Conservation (phyloP, 2,329 filamentous ascomycete species). For the Monilinia aucupariae region DNA sequence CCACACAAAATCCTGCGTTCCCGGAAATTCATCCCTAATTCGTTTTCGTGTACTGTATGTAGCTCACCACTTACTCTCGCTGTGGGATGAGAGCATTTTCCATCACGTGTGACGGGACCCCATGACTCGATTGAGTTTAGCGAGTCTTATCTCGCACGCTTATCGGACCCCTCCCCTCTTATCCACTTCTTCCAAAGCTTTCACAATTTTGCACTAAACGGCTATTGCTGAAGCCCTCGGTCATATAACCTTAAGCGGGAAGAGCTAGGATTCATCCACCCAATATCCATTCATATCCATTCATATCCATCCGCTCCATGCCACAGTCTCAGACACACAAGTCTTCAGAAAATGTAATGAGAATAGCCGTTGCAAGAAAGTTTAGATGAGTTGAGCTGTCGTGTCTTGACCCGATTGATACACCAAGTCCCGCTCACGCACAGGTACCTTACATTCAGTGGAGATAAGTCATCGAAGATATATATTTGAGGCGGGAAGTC, state of each 20-base stretch:
- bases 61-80: too few relatives aligned
- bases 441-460: conserved; percentile 10
- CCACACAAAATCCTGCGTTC: background rate
- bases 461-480: conserved; percentile 20
- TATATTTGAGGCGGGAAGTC: conserved; percentile 17
- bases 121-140: conserved; percentile 4
- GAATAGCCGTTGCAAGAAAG: conserved; percentile 11
- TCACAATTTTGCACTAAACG: background rate
- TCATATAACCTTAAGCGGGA: background rate
- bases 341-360: background rate
- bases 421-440: conserved; percentile 27
- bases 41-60: too few relatives aligned
- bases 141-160: background rate
- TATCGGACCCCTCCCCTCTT: background rate
- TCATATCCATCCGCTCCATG: background rate
- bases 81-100: background rate
- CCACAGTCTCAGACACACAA: background rate
- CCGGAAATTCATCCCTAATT: conserved; percentile 12
- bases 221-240: background rate
- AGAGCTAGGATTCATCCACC: background rate
- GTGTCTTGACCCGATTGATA: conserved; percentile 31
- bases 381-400: conserved; percentile 3
- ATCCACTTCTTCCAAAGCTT: background rate
- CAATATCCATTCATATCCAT: too few relatives aligned
- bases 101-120: conserved; percentile 1